Evolutionary conservation across 768 basidiomycete species (phyloP), one percentile per base, ranked within the genome.

Genomic region (Tylopilus sp.): DNA sequence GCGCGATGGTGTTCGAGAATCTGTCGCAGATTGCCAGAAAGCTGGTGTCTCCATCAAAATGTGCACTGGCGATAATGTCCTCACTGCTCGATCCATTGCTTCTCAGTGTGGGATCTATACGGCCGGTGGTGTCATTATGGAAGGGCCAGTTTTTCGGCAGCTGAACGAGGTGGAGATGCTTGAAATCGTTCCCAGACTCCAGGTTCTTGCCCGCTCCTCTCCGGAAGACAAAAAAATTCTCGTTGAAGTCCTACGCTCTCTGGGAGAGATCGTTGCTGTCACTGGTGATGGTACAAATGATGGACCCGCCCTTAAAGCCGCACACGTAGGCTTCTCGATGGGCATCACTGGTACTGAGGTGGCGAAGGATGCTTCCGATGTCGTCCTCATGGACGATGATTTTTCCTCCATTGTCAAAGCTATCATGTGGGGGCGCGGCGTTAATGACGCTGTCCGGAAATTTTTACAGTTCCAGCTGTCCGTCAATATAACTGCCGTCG

Each of bases 201-300:
- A 98, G 69, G 94, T 99, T 18, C 85, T 99, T 36, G 97, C 97
- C 30, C 90, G 97, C 7, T 98, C 95, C 1, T 97, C 93, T 0
- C 97, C 97, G 0, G 89, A 97, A 63, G 97, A 99, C 70, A 99
- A 99, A 80, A 87, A 92, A 66, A 73, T 94, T 9, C 77, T 99
- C 13, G 97, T 98, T 26, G 84, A 91, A 65, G 92, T 85, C 18
- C 79, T 98, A 42, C 91, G 91, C 66, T 74, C 75, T 18, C 79
- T 94, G 44, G 94, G 93, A 12, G 91, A 95, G 68, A 85, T 93
- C 52, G 90, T 95, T 23, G 92, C 92, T 53, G 95, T 98, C 39
- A 98, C 97, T 23, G 97, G 97, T 40, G 97, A 98, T 57, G 97
- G 97, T 56, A 97, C 95, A 4, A 98, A 99, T 70, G 97, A 99